Evolutionary conservation across 2,329 filamentous ascomycete genomes (phyloP), one percentile per base, ranked within the genome.

Genomic region (Graphilbum fragrans): DNA sequence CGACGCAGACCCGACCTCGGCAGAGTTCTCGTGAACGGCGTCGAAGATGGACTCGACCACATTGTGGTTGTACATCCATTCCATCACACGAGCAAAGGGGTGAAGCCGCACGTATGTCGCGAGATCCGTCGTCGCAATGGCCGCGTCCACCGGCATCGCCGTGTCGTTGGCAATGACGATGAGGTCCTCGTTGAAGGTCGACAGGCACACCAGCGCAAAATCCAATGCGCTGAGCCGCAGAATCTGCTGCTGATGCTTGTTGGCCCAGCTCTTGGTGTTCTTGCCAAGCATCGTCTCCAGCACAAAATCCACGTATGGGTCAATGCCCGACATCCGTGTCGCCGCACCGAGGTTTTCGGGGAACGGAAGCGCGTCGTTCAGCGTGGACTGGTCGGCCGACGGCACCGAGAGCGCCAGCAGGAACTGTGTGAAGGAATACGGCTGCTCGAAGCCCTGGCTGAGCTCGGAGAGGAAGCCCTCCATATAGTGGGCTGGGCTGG

Each of bases 41-140:
- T 76, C 71, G 58, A 95, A 90, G 2, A 98, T 63, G 14, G 81
- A 76, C 49, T 74, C 75, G 52, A 94, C 77, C 19, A 95, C 85
- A 49, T 82, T 86, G 53, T 93, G 86, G 55, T 94, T 95, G 60
- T 94, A 94, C 61, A 98, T 76, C 87, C 92, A 96, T 56, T 98
- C 92, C 84, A 96, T 95, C 16, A 94, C 81, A 45, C 93, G 78
- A 3, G 85, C 80, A 54, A 96, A 98, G 1, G 93, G 90, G 61
- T 98, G 93, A 41, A 94, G 72, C 20, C 79, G 77, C 44, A 92
- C 78, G 56, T 98, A 99, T 6, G 74, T 72, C 38, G 79, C 76
- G 5, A 96, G 67, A 42, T 84, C 83, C 3, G 80, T 82, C 4
- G 85, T 72, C 34, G 72, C 72, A 49, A 94, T 85, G 16, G 82